Evolutionary conservation across 73 alveolate species (phyloP).

Genomic region (Paramecium sonneborni): DNA sequence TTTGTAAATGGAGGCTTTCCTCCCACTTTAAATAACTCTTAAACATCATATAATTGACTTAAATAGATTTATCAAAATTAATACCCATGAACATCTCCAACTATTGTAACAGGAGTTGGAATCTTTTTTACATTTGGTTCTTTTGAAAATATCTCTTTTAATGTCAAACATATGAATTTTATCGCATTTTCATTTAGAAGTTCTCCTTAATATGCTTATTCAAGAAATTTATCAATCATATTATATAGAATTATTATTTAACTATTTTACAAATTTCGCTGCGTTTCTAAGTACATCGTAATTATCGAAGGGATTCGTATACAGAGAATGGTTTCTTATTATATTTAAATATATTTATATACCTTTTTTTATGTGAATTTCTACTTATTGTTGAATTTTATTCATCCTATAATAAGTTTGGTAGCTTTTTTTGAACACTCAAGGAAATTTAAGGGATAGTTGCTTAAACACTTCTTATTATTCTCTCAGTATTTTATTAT

Average conservation of each 20-base stretch:
- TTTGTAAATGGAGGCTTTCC: constrained; percentile 93
- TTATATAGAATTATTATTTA: neutral
- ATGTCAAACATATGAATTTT: constrained; percentile 76
- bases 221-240: constrained; percentile 78
- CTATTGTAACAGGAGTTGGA: constrained; percentile 88
- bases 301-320: constrained; percentile 23
- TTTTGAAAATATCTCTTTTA: constrained; percentile 73
- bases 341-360: neutral
- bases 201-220: constrained; percentile 79
- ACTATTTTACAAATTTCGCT: neutral
- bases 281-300: constrained; percentile 24
- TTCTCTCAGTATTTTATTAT: neutral
- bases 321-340: constrained; percentile 11
- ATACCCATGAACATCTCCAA: constrained; percentile 95
- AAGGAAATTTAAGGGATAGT: neutral
- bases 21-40: constrained; percentile 91
- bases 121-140: constrained; percentile 83
- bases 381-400: neutral
- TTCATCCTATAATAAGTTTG: neutral
- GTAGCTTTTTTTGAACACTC: neutral
- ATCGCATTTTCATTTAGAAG: constrained; percentile 77
- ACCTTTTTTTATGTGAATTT: neutral
- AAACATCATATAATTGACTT: constrained; percentile 83
- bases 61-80: neutral
- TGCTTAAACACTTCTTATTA: neutral